These are phyloP conservation scores for Millerago galiae DNA, from an alignment of 805 yeast species.

Conservation along the genomic window DNA sequence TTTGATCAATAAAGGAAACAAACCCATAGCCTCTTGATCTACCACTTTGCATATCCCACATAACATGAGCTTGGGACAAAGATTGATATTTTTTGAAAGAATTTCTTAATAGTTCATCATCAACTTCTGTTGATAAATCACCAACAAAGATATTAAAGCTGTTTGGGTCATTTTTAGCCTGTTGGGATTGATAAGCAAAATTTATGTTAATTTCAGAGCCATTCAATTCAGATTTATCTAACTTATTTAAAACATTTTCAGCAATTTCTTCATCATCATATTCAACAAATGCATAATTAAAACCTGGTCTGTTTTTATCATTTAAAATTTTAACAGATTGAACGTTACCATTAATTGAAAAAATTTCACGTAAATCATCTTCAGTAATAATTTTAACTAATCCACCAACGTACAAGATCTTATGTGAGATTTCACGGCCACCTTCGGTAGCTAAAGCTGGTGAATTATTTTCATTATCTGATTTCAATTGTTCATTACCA, in stretches of 20 bases:
- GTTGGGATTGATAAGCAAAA: constrained; percentile 82
- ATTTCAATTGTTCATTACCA: constrained; percentile 2
- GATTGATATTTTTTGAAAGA: constrained; percentile 55
- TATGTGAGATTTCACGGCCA: constrained; percentile 72
- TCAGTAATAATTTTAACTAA: constrained; percentile 61
- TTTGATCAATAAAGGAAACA: constrained; percentile 60
- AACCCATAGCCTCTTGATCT: constrained; percentile 90
- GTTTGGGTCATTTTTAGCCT: constrained; percentile 45
- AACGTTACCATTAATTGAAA: constrained; percentile 55
- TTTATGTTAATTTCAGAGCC: constrained; percentile 56
- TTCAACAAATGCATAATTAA: constrained; percentile 81
- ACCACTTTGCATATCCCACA: constrained; percentile 97
- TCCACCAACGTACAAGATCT: constrained; percentile 72
- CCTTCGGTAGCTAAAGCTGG: constrained; percentile 76
- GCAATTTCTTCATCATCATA: constrained; percentile 55
- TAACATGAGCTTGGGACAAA: constrained; percentile 78
- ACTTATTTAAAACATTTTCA: constrained; percentile 48
- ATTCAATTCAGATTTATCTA: constrained; percentile 54
- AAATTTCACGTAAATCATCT: constrained; percentile 52
- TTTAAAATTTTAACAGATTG: constrained; percentile 62
- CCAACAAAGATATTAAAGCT: constrained; percentile 78
- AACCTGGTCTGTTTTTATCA: constrained; percentile 69
- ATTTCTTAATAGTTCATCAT: constrained; percentile 61
- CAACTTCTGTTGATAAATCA: constrained; percentile 74
- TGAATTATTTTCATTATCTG: constrained; percentile 9